Conservation (phyloP, 495 filamentous ascomycete species). For the Tuber umbilicatum region DNA sequence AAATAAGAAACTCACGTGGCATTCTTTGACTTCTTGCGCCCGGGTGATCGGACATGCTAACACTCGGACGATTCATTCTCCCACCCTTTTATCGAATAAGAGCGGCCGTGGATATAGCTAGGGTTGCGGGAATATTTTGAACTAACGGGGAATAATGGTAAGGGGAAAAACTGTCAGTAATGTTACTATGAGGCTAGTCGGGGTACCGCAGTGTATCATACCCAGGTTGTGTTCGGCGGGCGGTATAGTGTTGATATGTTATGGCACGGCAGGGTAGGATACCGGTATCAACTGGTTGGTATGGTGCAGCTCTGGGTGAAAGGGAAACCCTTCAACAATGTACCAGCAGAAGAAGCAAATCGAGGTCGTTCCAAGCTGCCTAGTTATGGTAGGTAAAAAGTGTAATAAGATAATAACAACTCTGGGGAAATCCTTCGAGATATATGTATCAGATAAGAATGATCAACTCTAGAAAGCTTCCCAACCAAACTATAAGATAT, state of each 20-base stretch:
- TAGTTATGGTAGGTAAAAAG: neutral
- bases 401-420: neutral
- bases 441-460: neutral
- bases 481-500: neutral
- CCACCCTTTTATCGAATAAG: neutral
- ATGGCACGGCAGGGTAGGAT: neutral
- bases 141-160: neutral
- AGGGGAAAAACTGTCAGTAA: neutral
- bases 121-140: neutral
- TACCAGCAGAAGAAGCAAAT: neutral
- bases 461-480: neutral
- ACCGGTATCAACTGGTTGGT: neutral
- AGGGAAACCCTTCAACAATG: neutral
- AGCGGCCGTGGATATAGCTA: neutral
- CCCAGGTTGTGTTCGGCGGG: neutral
- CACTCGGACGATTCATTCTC: neutral
- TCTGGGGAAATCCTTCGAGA: slow-evolving; percentile 1
- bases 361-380: neutral
- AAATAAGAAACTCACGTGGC: slow-evolving; percentile 1
- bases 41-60: neutral
- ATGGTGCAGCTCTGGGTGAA: neutral
- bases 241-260: neutral
- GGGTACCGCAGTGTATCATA: neutral
- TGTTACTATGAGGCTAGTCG: neutral
- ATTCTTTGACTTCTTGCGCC: neutral